Base-by-base conservation (phyloP, 2,329 filamentous ascomycete genomes). In the Botrytis tulipae region DNA sequence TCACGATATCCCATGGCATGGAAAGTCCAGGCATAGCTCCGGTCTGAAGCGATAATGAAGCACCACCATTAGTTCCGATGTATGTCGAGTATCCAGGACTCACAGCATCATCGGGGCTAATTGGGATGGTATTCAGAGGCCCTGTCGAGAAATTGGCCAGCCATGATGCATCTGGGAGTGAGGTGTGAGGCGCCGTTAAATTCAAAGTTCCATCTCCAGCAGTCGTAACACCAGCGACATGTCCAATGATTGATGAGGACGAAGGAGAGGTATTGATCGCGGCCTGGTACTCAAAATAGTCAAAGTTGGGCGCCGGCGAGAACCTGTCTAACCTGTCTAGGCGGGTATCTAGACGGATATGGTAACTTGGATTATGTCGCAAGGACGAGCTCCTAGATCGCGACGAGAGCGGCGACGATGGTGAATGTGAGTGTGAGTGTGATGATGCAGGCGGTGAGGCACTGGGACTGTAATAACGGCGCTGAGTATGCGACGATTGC, bases 1-100 rank as follows among this genome's bases (percentile, higher is more conserved):
- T 48, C 32, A 74, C 48, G 20, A 72, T 71, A 44, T 72, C 73
- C 78, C 78, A 79, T 14, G 76, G 71, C 37, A 72, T 68, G 10
- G 73, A 73, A 40, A 76, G 73, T n/a, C 70, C 73, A 71, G 75
- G 35, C 51, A 73, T 20, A 35, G 29, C 63, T 59, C 62, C 71
- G 5, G 62, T 44, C 44, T 68, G 62, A 75, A 76, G 44, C 62
- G 71, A 68, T 25, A 72, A 46, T 14, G 71, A 68, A 44, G 37
- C 54, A 60, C 25, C 48, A 25, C 62, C 70, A 72, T 67, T 44
- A 14, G 32, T 37, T 40, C 70, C 70, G 2, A 72, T 72, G 20
- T 60, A 72, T 20, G 32, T 32, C 3, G 71, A 67, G 59, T 57
- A 68, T 59, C n/a, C 62, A 0, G 32, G 71, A 22, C 40, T 68